Evolutionary conservation across 306 rosid genomes (phyloP).

Genomic region (peach (Prunus persica)): Prunus_persica_NCBIv2 NC_034012.1:2678501-2679000

Average conservation of each 20-base stretch:
- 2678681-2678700: neutral
- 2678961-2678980: conserved; percentile 55
- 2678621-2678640: neutral
- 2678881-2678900: neutral
- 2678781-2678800: conserved; percentile 63
- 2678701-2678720: conserved; percentile 71
- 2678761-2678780: conserved; percentile 45
- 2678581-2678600: conserved; percentile 50
- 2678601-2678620: conserved; percentile 50
- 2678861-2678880: neutral
- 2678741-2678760: conserved; percentile 86
- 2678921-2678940: conserved; percentile 74
- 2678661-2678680: too few species aligned
- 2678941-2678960: conserved; percentile 69
- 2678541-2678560: conserved; percentile 38
- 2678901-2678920: conserved; percentile 23
- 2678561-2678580: conserved; percentile 63
- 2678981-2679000: conserved; percentile 68
- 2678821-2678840: conserved; percentile 71
- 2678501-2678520: conserved; percentile 40
- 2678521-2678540: conserved; percentile 48
- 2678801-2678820: conserved; percentile 43
- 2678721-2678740: conserved; percentile 76
- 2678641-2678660: neutral
- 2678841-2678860: neutral